These are phyloP conservation scores for Salix dunnii DNA, from an alignment of 345 rosid species.

Conservation along the genomic window DNA sequence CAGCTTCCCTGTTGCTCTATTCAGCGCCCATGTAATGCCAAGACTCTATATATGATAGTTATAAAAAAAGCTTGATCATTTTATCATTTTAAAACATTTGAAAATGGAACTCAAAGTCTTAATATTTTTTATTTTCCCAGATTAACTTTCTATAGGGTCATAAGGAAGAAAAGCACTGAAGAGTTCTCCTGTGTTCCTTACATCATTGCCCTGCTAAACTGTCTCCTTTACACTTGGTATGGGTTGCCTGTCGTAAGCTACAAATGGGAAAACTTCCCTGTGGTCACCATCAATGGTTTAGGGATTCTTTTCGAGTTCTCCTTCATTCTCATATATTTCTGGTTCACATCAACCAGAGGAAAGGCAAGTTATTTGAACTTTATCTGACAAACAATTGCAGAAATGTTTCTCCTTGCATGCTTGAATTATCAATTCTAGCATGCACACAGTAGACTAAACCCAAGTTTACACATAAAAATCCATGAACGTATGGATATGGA, in stretches of 20 bases:
- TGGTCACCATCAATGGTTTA: conserved; percentile 66
- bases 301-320: conserved; percentile 68
- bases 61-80: not conserved
- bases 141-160: conserved; percentile 63
- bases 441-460: not conserved
- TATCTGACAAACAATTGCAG: not conserved
- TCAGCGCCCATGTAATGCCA: conserved; percentile 64
- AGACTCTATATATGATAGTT: not conserved
- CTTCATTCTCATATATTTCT: conserved; percentile 57
- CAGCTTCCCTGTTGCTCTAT: conserved; percentile 64
- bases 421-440: not conserved
- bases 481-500: conserved; percentile 7
- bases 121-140: conserved; percentile 31
- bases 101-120: not conserved
- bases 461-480: not conserved
- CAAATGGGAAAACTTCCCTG: conserved; percentile 73
- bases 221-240: conserved; percentile 80
- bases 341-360: conserved; percentile 45
- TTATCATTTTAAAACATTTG: not conserved
- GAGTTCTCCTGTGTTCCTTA: conserved; percentile 84
- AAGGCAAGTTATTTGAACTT: conserved; percentile 44
- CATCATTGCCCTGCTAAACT: conserved; percentile 53
- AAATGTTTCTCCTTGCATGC: not conserved
- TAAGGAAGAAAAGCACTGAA: conserved; percentile 67
- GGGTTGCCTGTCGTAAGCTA: conserved; percentile 78